These are phyloP conservation scores for Plantago elongata DNA, from an alignment of 257 asterid genomes.

Conservation along the genomic window DNA sequence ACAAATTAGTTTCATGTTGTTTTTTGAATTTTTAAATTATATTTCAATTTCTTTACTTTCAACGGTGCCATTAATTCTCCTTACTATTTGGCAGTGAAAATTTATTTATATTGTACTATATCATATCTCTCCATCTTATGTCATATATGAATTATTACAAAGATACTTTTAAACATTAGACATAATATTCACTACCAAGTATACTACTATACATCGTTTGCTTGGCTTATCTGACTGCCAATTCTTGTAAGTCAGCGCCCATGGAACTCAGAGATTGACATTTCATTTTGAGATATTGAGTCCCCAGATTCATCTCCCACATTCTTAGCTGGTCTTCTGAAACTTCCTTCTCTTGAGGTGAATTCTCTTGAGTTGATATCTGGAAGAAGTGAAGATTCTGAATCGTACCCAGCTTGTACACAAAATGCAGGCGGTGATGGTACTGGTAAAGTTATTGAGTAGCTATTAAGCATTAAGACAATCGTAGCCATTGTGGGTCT, in stretches of 20 bases:
- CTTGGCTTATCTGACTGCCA: too few relatives aligned
- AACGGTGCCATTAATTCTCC: too few relatives aligned
- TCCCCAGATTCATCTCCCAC: neutral
- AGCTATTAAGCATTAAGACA: constrained; percentile 1
- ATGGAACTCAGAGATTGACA: neutral
- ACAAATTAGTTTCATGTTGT: too few relatives aligned
- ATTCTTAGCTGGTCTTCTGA: neutral
- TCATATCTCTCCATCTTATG: too few relatives aligned
- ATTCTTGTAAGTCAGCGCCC: neutral
- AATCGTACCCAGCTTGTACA: neutral
- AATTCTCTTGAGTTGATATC: neutral
- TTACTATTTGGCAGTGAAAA: too few relatives aligned
- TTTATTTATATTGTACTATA: too few relatives aligned
- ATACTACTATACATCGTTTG: too few relatives aligned
- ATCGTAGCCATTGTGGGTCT: neutral
- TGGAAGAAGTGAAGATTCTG: neutral
- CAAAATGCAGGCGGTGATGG: neutral
- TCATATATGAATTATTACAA: too few relatives aligned
- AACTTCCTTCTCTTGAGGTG: neutral
- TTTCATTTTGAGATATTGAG: neutral
- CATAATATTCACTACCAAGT: too few relatives aligned
- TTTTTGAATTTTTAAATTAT: too few relatives aligned
- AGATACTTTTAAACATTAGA: too few relatives aligned
- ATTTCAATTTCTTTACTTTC: too few relatives aligned
- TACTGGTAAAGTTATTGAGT: neutral